Percentiles rank a stretch among this genome's conserved stretches.
These are phyloP conservation scores for Immersiella caudata DNA, from an alignment of 495 filamentous ascomycete genomes.

Conservation along the genomic window DNA sequence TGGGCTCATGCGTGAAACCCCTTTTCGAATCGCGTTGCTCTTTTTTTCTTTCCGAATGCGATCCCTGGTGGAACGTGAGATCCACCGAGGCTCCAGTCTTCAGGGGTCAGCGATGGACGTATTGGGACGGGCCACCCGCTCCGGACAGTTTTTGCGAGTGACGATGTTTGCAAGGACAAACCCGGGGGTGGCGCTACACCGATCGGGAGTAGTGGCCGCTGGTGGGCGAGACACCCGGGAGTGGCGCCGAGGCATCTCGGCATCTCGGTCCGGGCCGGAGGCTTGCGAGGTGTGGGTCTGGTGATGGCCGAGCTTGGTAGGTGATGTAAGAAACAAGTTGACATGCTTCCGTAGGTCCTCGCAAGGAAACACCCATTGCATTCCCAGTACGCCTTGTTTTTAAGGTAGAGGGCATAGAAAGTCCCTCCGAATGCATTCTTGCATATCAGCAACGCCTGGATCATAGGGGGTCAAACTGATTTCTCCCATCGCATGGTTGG, in stretches of 20 bases:
- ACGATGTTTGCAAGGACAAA: background rate
- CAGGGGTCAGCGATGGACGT: background rate
- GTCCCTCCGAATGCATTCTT: too few species aligned
- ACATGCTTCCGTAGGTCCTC: too few species aligned
- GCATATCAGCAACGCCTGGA: too few species aligned
- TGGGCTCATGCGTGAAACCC: background rate
- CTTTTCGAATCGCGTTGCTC: background rate
- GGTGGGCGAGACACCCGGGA: background rate
- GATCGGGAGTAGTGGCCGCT: background rate
- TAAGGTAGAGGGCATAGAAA: too few species aligned
- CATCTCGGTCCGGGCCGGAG: background rate
- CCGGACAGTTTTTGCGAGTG: background rate
- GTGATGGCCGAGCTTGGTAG: too few species aligned
- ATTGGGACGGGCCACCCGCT: background rate
- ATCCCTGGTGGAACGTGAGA: background rate
- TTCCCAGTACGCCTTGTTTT: too few species aligned
- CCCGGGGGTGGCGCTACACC: background rate
- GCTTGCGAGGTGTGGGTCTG: background rate
- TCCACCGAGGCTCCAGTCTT: background rate
- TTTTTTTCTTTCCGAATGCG: background rate
- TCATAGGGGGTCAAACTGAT: too few species aligned
- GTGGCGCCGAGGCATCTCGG: background rate
- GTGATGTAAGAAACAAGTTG: too few species aligned
- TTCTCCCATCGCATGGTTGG: too few species aligned
- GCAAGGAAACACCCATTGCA: too few species aligned